A percentile compares a stretch with the other conserved stretches of the same genome.
Conservation (phyloP, 192 early-diverging fungal species). For the Backusella morwellensis region DNA sequence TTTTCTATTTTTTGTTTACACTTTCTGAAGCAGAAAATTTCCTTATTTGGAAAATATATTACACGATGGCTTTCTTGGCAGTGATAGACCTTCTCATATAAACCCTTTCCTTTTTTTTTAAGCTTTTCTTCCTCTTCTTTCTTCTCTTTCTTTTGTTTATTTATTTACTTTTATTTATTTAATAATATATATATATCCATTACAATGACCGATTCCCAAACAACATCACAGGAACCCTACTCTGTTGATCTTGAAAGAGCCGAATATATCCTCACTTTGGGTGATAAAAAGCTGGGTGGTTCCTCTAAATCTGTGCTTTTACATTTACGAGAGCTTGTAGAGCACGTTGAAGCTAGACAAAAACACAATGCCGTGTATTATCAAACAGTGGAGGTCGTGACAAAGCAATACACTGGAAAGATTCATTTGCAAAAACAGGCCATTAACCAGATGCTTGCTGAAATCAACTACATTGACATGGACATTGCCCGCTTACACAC, state of each 20-base stretch:
- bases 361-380: neutral
- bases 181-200: neutral
- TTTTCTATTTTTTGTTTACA: neutral
- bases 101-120: neutral
- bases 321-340: constrained; percentile 10
- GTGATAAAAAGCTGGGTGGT: neutral
- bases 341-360: constrained; percentile 6
- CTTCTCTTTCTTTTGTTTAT: neutral
- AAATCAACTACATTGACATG: neutral
- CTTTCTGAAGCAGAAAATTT: neutral
- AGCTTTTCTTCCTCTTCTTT: neutral
- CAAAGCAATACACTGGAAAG: neutral
- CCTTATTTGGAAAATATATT: neutral
- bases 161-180: neutral
- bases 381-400: neutral
- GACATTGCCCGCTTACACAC: neutral
- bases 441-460: constrained; percentile 5
- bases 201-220: neutral
- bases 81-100: neutral
- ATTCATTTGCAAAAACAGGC: constrained; percentile 9
- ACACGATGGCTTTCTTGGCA: neutral
- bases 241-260: neutral
- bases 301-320: neutral
- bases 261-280: neutral
- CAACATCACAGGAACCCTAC: neutral